Evolutionary conservation across 371 early-diverging fungal species (phyloP), one percentile per base, ranked within the genome.

Genomic region (Apophysomyces variabilis): DNA sequence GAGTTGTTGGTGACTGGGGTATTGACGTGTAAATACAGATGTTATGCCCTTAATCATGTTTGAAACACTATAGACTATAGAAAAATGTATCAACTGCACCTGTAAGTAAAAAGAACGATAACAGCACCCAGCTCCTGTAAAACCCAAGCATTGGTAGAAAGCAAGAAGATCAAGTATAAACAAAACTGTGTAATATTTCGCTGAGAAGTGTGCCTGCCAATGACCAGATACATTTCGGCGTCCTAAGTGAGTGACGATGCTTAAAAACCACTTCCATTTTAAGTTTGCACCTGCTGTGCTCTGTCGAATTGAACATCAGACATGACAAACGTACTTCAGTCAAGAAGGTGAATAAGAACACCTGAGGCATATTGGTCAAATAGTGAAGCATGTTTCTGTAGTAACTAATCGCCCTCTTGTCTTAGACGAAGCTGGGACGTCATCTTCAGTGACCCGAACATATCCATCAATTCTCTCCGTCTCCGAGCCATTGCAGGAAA

Each of bases 1-100:
- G 79, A 50, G 85, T 84, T 38, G 93, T 92, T 21, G 93, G 93
- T 41, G 87, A 88, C 69, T 93, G 92, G 93, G 88, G 87, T 9
- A 74, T 84, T 36, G 78, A 79, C 58, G 77, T 79, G 37, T 82
- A 79, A 59, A 66, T 44, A 43, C 36, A 41, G 32, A 26, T 26
- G 32, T 26, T 26, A 26, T 26, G 32, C 32, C 32, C 32, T 26
- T 26, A 26, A 26, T 1, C 32, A 26, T 26, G 32, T 26, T 26
- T 26, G 32, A 26, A 26, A 26, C 3, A 26, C 3, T 26, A 26
- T 26, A 26, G 32, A 26, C 32, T 26, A 26, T 26, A 26, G 32
- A 26, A 26, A 26, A 26, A 26, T 3, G 32, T 26, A 26, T 3
- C 32, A 26, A 26, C 32, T 26, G 32, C 32, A 26, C 32, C 32